Base-by-base conservation (phyloP, 1,284 basidiomycete genomes). In the Clitocybe nebularis region DNA sequence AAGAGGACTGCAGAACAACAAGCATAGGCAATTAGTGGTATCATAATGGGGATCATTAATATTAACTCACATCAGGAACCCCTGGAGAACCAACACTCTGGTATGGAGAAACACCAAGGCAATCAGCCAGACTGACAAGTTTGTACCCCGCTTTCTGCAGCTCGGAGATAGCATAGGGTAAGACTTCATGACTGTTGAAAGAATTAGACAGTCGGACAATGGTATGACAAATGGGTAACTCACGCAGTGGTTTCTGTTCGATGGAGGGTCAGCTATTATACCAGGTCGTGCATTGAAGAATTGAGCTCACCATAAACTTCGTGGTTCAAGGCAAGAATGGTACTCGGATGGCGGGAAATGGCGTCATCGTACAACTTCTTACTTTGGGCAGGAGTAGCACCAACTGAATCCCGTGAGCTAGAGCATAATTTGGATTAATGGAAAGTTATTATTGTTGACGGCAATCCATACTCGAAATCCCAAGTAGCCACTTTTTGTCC, bases 111-210 rank as follows among this genome's bases (percentile, higher is more conserved):
- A 49, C 48, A 9, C 68, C 69, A 2, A 72, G 51, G 48, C 71
- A 72, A 39, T 71, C 64, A 11, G 69, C 63, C 2, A 72, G 47
- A 3, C 69, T 70, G 30, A 68, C 70, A 14, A 74, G 58, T 10
- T 55, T 36, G 46, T 66, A 65, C 4, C 62, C 64, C 10, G 58
- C 60, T 4, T 4, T 44, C 28, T 56, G 30, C 7, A 58, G 41
- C 13, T 42, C 41, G 2, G 25, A 6, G 25, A 58, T 54, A 3
- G 59, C 64, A 37, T 59, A 56, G 0, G 65, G 63, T 23, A 67
- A 48, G n/a, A 63, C 52, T 41, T 59, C 47, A 11, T 57, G 54
- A 20, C 59, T 61, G 32, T 39, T 10, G 20, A 33, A 28, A 4
- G 10, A n/a, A 7, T 9, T 13, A 24, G 17, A 13, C 5, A 11